A percentile compares a stretch with the other conserved stretches of the same genome.
Conservation (phyloP, 192 early-diverging fungal genomes). For the Dimargaris cristalligena region DNA sequence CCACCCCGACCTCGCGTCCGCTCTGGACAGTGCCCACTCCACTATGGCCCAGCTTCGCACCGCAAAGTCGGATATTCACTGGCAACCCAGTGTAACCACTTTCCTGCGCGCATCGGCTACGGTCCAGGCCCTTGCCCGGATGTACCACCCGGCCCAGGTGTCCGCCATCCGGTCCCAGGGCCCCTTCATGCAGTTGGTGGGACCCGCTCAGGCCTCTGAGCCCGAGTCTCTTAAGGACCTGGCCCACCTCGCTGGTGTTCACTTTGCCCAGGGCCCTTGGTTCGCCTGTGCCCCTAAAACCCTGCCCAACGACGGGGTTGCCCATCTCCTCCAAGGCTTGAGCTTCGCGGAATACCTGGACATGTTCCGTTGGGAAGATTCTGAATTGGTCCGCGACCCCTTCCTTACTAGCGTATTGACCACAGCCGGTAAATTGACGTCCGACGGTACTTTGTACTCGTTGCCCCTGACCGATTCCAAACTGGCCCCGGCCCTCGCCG, state of each 20-base stretch:
- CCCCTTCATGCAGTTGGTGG: not conserved
- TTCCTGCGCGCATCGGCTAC: not conserved
- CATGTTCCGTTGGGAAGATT: slow-evolving; percentile 2
- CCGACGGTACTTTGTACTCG: no score
- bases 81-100: slow-evolving; percentile 11
- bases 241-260: no score
- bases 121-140: slow-evolving; percentile 3
- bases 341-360: not conserved
- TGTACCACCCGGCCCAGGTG: slow-evolving; percentile 6
- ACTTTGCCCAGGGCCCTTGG: no score
- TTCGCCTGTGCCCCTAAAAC: no score
- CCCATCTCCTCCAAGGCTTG: no score
- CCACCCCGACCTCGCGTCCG: not conserved
- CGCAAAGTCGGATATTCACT: not conserved
- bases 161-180: not conserved
- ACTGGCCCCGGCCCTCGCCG: not conserved
- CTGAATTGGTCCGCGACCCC: not conserved
- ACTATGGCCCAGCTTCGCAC: not conserved
- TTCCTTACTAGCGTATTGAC: not conserved
- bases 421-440: not conserved
- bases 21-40: not conserved
- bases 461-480: not conserved
- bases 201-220: no score
- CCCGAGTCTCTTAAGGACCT: no score
- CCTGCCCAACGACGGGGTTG: no score